Base-by-base conservation (phyloP, 805 yeast genomes). In the Saturnispora galanensis region DNA sequence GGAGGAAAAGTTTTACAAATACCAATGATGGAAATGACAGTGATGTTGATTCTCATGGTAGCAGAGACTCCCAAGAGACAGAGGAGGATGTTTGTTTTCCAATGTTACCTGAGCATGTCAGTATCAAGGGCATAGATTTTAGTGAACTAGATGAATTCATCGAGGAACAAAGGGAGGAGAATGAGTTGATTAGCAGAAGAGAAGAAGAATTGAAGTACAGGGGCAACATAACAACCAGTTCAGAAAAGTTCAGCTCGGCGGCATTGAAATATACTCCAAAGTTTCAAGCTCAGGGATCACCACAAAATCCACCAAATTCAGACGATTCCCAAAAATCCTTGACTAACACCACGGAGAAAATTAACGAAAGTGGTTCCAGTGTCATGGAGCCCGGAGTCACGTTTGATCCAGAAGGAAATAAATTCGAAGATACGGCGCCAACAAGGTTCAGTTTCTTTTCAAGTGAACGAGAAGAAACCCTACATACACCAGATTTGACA, bases 41-140 rank as follows among this genome's bases (percentile, higher is more conserved):
- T 48, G 90, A 83, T 51, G 73, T 71, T 16, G 82, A 76, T 53
- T 82, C 89, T 1, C 84, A 77, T 53, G 84, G 80, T 1, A 81
- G 90, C 9, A 70, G 87, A 51, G 77, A 80, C 15, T 80, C 89
- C 4, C 95, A 85, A 54, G 96, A 88, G 58, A 87, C 96, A 0
- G 97, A 90, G 57, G 96, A 87, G 59, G 97, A 90, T 73, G 98
- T 90, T 38, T 90, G 97, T 69, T 89, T 89, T 64, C 97, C 97
- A 2, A 82, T 87, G 86, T 67, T 78, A 41, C 79, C 84, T 4
- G 82, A 81, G 48, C 77, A 73, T 46, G 68, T 70, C 11, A 68
- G 76, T 41, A 53, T 62, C 7, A 79, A 79, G 48, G 96, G 95
- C 13, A 85, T 93, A 52, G 96, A 90, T 63, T 87, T 90, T 56